Conservation (phyloP, 768 basidiomycete genomes). For the Rhodosporidiobolus sp. region DNA sequence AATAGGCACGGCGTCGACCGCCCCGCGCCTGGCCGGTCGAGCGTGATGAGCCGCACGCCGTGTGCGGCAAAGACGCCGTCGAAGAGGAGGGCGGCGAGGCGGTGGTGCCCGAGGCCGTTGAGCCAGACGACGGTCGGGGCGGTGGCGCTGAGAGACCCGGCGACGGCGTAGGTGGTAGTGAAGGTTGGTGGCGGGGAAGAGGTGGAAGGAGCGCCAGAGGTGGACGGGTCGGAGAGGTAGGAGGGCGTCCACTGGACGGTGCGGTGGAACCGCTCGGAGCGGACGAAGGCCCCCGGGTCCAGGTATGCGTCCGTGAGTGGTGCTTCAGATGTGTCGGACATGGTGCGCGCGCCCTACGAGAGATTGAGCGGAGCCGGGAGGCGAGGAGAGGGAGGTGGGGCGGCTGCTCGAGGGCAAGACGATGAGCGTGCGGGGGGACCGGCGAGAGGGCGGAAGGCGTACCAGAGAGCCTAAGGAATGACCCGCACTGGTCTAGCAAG, state of each 20-base stretch:
- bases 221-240: no score
- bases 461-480: no score
- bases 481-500: no score
- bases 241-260: not conserved
- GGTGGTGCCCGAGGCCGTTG: conserved; percentile 30
- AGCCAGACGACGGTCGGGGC: conserved; percentile 10
- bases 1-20: not conserved
- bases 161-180: conserved; percentile 4
- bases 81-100: not conserved
- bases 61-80: conserved; percentile 1
- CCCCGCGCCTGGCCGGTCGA: conserved; percentile 24
- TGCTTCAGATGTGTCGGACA: no score
- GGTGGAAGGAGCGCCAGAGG: not conserved
- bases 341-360: no score
- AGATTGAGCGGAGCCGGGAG: no score
- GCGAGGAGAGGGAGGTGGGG: no score
- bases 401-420: no score
- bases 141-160: not conserved
- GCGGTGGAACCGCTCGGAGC: not conserved
- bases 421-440: no score
- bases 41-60: conserved; percentile 11
- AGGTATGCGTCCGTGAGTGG: not conserved
- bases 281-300: not conserved
- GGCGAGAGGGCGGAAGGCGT: no score
- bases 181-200: not conserved